Conservation (phyloP, 2,329 filamentous ascomycete species). For the Aureobasidium uvarum region DNA sequence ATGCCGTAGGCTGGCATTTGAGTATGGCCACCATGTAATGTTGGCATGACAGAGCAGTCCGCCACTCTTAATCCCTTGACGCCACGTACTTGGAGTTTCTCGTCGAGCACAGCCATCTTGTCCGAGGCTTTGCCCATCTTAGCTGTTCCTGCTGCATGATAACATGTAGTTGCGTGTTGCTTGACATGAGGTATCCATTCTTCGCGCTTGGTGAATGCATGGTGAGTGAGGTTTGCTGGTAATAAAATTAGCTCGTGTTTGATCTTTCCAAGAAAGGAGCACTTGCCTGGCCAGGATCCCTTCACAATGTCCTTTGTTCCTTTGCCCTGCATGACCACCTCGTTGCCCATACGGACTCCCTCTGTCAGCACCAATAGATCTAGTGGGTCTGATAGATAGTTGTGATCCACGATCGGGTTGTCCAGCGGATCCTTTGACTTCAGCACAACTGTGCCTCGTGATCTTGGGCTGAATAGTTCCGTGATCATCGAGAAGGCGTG, state of each 20-base stretch:
- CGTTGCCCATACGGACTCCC: conserved; percentile 58
- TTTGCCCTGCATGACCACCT: conserved; percentile 57
- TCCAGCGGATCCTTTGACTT: conserved; percentile 47
- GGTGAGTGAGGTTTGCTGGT: conserved; percentile 48
- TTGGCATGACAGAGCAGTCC: conserved; percentile 55
- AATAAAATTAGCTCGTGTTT: not conserved
- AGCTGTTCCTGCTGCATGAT: conserved; percentile 58
- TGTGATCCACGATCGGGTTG: conserved; percentile 57
- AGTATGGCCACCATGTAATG: conserved; percentile 53
- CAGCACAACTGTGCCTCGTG: conserved; percentile 54
- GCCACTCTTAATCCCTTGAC: conserved; percentile 55
- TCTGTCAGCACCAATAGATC: conserved; percentile 60
- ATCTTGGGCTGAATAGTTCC: conserved; percentile 43
- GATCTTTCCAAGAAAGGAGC: not conserved
- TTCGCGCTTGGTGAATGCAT: conserved; percentile 54
- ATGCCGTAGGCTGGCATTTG: conserved; percentile 61
- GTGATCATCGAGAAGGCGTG: conserved; percentile 56
- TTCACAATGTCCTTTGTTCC: conserved; percentile 60
- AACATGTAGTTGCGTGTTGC: conserved; percentile 39
- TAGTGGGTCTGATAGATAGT: conserved; percentile 57
- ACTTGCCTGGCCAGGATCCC: conserved; percentile 55
- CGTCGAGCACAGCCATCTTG: conserved; percentile 53
- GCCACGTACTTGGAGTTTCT: conserved; percentile 54
- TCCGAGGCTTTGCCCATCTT: conserved; percentile 55
- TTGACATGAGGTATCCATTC: conserved; percentile 59